These are phyloP conservation scores for Agaricus bisporus DNA, from an alignment of 768 basidiomycete genomes.

Conservation along the genomic window DNA sequence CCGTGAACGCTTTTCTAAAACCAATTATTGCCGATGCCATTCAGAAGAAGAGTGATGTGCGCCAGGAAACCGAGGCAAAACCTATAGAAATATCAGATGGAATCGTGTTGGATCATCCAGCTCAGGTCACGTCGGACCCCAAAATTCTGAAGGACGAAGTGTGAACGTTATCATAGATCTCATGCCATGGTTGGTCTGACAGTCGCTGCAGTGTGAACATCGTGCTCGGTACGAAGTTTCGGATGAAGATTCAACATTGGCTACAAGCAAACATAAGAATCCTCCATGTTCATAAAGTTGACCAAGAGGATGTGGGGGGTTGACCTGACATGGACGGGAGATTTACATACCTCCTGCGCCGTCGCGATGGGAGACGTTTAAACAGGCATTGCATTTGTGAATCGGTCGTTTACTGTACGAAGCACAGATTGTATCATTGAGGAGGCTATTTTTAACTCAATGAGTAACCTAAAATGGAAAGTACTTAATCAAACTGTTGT, in stretches of 20 bases:
- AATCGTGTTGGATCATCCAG: slow-evolving; percentile 52
- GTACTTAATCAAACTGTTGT: not conserved
- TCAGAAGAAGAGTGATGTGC: slow-evolving; percentile 26
- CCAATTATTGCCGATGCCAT: slow-evolving; percentile 48
- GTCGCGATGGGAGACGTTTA: slow-evolving; percentile 2
- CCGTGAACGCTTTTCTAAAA: slow-evolving; percentile 48
- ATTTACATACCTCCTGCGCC: slow-evolving; percentile 1
- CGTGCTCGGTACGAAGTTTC: slow-evolving; percentile 29
- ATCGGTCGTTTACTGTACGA: not conserved
- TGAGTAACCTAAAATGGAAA: not conserved
- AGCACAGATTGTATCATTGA: not conserved
- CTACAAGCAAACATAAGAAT: too few species aligned
- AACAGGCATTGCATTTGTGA: not conserved
- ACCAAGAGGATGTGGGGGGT: too few species aligned
- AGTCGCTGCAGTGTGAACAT: slow-evolving; percentile 32
- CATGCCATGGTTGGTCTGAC: not conserved
- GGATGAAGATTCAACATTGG: too few species aligned
- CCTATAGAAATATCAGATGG: slow-evolving; percentile 30
- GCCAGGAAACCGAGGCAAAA: slow-evolving; percentile 19
- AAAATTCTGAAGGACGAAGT: slow-evolving; percentile 43
- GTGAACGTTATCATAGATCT: slow-evolving; percentile 16
- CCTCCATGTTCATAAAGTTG: too few species aligned
- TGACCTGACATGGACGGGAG: slow-evolving; percentile 5
- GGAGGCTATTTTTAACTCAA: not conserved
- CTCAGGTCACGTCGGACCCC: slow-evolving; percentile 41